Evolutionary conservation across 2,329 filamentous ascomycete species (phyloP).

Genomic region (Huntiella omanensis): DNA sequence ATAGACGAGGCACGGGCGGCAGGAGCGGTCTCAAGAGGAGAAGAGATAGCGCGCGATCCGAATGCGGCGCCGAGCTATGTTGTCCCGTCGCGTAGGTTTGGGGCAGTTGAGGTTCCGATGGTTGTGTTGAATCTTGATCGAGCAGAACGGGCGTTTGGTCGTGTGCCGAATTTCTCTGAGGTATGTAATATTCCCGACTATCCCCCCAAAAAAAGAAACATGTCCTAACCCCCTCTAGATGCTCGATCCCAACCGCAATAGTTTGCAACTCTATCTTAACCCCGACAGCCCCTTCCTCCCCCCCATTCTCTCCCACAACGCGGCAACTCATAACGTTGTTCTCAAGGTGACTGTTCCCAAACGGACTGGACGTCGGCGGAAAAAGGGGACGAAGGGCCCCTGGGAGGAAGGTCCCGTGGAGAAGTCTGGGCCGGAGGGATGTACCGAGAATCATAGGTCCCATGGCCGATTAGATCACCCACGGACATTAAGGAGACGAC

Average conservation of each 20-base stretch:
- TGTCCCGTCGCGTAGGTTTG: constrained; percentile 19
- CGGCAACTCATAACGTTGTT: constrained; percentile 63
- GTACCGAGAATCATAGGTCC: constrained; percentile 20
- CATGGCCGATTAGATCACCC: constrained; percentile 33
- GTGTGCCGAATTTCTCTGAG: constrained; percentile 21
- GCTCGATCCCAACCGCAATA: constrained; percentile 28
- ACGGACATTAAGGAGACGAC: constrained; percentile 35
- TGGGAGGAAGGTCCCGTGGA: constrained; percentile 31
- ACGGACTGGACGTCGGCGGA: constrained; percentile 70
- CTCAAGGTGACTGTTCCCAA: constrained; percentile 76
- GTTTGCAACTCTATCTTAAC: constrained; percentile 54
- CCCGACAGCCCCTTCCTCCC: constrained; percentile 64
- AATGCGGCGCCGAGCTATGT: constrained; percentile 10
- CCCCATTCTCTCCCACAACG: constrained; percentile 58
- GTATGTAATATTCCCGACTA: constrained; percentile 15
- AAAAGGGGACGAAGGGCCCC: constrained; percentile 52
- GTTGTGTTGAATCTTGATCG: constrained; percentile 26
- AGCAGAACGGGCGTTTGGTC: constrained; percentile 24
- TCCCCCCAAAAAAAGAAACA: background rate
- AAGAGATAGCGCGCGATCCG: no score
- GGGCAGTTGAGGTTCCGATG: constrained; percentile 26
- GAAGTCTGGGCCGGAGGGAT: constrained; percentile 13
- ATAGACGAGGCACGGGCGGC: no score
- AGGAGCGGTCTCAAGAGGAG: no score
- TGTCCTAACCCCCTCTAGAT: constrained; percentile 18